Conservation (phyloP, 768 basidiomycete species). For the Xerocomus spinulosus region DNA sequence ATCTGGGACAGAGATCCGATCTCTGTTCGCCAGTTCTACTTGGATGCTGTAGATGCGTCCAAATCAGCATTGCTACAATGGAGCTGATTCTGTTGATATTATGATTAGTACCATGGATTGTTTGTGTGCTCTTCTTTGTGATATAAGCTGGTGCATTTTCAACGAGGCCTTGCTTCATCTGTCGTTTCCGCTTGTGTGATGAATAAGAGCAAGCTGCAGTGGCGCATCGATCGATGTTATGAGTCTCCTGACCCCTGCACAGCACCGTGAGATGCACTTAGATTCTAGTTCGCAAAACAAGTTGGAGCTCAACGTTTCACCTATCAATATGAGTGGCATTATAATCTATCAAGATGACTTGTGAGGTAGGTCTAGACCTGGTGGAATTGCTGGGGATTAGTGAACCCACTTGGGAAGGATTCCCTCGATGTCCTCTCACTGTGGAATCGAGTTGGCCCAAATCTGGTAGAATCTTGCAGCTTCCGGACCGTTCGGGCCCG, state of each 20-base stretch:
- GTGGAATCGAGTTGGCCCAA: not conserved
- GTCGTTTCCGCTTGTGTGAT: not conserved
- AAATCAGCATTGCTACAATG: no score
- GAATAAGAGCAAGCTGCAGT: slow-evolving; percentile 14
- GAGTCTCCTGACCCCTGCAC: not conserved
- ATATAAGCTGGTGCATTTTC: not conserved
- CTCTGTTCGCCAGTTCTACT: no score
- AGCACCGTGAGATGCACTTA: slow-evolving; percentile 17
- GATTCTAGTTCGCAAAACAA: no score
- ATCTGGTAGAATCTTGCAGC: not conserved
- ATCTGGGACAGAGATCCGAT: slow-evolving; percentile 3
- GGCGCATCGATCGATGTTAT: slow-evolving; percentile 20
- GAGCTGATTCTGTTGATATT: no score
- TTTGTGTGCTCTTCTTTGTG: not conserved
- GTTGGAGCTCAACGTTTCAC: no score
- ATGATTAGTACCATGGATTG: not conserved
- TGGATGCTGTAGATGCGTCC: no score
- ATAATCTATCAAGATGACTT: slow-evolving; percentile 24
- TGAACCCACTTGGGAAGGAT: no score
- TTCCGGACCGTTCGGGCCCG: slow-evolving; percentile 21
- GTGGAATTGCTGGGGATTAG: not conserved
- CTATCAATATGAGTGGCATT: slow-evolving; percentile 7
- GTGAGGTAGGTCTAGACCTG: slow-evolving; percentile 17
- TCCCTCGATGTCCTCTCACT: not conserved
- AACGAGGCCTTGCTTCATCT: not conserved